These are phyloP conservation scores for Calonectria hawksworthii DNA, from an alignment of 2,329 filamentous ascomycete genomes.

Conservation along the genomic window DNA sequence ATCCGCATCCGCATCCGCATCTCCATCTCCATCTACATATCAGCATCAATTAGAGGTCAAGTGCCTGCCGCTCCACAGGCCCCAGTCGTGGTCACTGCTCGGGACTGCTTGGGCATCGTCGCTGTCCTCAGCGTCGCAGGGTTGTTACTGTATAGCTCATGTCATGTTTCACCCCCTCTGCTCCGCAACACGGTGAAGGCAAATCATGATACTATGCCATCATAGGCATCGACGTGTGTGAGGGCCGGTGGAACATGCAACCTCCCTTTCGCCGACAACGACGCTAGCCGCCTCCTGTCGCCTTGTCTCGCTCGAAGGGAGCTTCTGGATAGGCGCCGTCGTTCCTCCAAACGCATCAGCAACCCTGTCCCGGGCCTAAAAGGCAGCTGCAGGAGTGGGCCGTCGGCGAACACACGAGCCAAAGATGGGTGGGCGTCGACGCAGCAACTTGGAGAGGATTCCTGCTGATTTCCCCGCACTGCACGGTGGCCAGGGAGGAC, in stretches of 20 bases:
- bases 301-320: slow-evolving; percentile 47
- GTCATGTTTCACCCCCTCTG: slow-evolving; percentile 27
- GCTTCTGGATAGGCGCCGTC: slow-evolving; percentile 28
- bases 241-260: slow-evolving; percentile 36
- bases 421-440: slow-evolving; percentile 10
- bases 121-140: not conserved
- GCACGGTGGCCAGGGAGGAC: slow-evolving; percentile 10
- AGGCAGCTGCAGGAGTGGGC: slow-evolving; percentile 19
- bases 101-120: slow-evolving; percentile 4
- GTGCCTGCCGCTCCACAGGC: slow-evolving; percentile 9
- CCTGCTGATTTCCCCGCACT: slow-evolving; percentile 32
- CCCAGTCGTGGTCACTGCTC: slow-evolving; percentile 9
- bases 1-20: slow-evolving; percentile 12
- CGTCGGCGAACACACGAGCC: slow-evolving; percentile 26
- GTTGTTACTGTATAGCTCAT: not conserved
- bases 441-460: slow-evolving; percentile 12
- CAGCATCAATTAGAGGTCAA: slow-evolving; percentile 23
- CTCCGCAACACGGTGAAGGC: slow-evolving; percentile 19
- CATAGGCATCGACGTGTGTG: slow-evolving; percentile 25
- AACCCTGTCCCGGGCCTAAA: slow-evolving; percentile 13
- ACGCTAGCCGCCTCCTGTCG: slow-evolving; percentile 35
- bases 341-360: slow-evolving; percentile 16
- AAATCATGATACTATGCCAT: slow-evolving; percentile 18
- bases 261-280: slow-evolving; percentile 44
- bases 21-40: slow-evolving; percentile 10